Conservation (phyloP, 2,329 filamentous ascomycete genomes). For the Dothideomycetidae sp. region DNA sequence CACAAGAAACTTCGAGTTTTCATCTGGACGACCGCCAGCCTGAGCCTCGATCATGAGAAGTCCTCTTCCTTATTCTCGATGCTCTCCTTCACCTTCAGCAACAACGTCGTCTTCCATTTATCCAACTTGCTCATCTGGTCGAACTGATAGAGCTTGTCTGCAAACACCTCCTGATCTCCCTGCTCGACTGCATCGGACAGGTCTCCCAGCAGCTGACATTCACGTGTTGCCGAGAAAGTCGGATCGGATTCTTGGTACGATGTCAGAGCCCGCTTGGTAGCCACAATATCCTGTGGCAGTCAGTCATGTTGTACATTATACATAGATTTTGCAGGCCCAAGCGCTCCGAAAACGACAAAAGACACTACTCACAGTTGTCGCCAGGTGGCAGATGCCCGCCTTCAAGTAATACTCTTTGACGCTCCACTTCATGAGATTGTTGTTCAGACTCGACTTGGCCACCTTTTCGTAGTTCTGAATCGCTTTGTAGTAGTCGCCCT, state of each 20-base stretch:
- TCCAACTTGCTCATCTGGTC: constrained; percentile 89
- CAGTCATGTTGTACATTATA: not conserved
- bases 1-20: too few species aligned
- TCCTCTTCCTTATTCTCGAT: constrained; percentile 61
- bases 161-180: constrained; percentile 68
- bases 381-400: constrained; percentile 79
- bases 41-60: constrained; percentile 49
- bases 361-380: constrained; percentile 35
- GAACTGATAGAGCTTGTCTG: constrained; percentile 75
- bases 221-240: constrained; percentile 60
- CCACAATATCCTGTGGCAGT: constrained; percentile 51
- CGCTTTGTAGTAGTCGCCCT: constrained; percentile 71
- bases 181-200: constrained; percentile 60
- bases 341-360: not conserved
- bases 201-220: constrained; percentile 68
- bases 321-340: not conserved
- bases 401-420: constrained; percentile 96
- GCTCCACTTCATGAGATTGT: constrained; percentile 84
- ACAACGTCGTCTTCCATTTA: constrained; percentile 87
- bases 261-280: constrained; percentile 63
- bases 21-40: too few species aligned
- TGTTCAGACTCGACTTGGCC: constrained; percentile 58
- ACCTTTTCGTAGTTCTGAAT: constrained; percentile 76
- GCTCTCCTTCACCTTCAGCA: constrained; percentile 68
- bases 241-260: constrained; percentile 69